A percentile compares a stretch with the other conserved stretches of the same genome.
Evolutionary conservation across 225 moss, liverwort and hornwort species (phyloP).

Genomic region (Antitrichia curtipendula): DNA sequence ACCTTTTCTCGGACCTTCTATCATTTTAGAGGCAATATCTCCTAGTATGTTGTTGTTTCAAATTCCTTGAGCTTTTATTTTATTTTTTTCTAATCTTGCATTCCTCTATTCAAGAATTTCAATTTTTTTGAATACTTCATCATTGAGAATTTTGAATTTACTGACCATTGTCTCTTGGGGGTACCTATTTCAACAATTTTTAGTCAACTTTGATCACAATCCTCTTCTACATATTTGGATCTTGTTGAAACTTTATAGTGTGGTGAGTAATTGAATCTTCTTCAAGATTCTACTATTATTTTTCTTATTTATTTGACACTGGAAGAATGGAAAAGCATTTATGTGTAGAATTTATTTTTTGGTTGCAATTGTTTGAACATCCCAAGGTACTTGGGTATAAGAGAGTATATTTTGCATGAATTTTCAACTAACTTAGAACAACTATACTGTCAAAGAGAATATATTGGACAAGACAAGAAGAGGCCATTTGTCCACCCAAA

Average conservation of each 20-base stretch:
- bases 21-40: neutral
- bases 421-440: neutral
- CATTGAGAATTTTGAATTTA: neutral
- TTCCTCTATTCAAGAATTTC: neutral
- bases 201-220: neutral
- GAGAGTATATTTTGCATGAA: neutral
- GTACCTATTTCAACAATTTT: neutral
- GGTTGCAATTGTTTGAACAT: neutral
- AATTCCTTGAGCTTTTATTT: neutral
- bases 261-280: neutral
- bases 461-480: neutral
- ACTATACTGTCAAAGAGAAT: too few species aligned
- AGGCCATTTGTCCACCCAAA: neutral
- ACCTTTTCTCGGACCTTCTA: neutral
- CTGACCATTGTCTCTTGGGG: neutral
- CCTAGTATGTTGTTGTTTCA: neutral
- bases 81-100: neutral
- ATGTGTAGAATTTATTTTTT: rapidly evolving
- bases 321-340: neutral
- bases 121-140: neutral
- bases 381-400: neutral
- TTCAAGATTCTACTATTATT: neutral
- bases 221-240: neutral
- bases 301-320: neutral
- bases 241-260: neutral